A percentile compares a stretch with the other conserved stretches of the same genome.
phyloP scores from a whole-genome alignment of 345 rosid species.

The Microcos paniculata region DNA sequence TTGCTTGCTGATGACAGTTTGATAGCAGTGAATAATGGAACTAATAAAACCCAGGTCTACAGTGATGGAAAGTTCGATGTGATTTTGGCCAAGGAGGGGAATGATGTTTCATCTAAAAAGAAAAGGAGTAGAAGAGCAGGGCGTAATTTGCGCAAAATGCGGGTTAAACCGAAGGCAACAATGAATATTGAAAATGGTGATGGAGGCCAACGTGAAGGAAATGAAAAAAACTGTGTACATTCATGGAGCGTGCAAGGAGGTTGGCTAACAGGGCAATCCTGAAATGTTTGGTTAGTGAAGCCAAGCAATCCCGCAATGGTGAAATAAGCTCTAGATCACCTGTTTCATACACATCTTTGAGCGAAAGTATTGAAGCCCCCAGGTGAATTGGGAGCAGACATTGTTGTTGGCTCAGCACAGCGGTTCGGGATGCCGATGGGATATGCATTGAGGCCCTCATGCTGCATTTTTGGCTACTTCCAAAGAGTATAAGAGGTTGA shows the following conservation, averaged over 20 bases:
- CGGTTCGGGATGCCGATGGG: conserved; percentile 99
- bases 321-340: conserved; percentile 37
- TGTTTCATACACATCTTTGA: conserved; percentile 49
- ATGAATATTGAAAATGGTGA: conserved; percentile 34
- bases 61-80: conserved; percentile 47
- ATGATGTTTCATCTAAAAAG: conserved; percentile 29
- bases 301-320: conserved; percentile 48
- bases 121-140: conserved; percentile 46
- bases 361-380: conserved; percentile 97
- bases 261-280: conserved; percentile 82
- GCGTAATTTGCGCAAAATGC: conserved; percentile 45
- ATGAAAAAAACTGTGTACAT: neutral
- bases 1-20: conserved; percentile 55
- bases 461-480: conserved; percentile 98
- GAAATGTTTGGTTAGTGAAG: conserved; percentile 54
- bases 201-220: conserved; percentile 50
- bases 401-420: conserved; percentile 94
- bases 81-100: conserved; percentile 51
- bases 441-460: conserved; percentile 97
- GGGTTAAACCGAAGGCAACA: conserved; percentile 40
- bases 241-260: conserved; percentile 92
- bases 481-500: conserved; percentile 96
- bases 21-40: conserved; percentile 37
- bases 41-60: conserved; percentile 32
- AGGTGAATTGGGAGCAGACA: conserved; percentile 91